Conservation (phyloP, 371 early-diverging fungal species). For the Paraphysoderma sedebokerense region DNA sequence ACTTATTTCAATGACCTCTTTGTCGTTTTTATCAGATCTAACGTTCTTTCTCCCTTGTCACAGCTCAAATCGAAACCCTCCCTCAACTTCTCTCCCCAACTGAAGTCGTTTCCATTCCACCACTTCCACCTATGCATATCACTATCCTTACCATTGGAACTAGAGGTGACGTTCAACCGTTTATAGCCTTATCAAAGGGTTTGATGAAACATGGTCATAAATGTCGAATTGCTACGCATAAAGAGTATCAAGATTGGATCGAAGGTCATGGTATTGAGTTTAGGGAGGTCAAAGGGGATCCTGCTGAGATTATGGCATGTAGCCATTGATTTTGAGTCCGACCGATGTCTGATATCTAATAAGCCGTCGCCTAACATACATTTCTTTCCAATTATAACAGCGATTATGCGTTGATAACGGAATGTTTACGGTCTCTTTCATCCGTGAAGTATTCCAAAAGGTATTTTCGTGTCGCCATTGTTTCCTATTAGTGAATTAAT, state of each 20-base stretch:
- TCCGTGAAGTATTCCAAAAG: slow-evolving; percentile 34
- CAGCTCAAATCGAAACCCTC: neutral
- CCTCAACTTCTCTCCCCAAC: neutral
- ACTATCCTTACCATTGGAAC: slow-evolving; percentile 71
- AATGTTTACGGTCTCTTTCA: slow-evolving; percentile 52
- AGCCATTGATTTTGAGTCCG: too few species aligned
- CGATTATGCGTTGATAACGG: slow-evolving; percentile 58
- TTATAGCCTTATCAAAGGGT: slow-evolving; percentile 60
- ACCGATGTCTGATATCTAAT: too few species aligned
- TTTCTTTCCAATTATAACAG: slow-evolving; percentile 12
- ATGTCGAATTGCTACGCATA: slow-evolving; percentile 58
- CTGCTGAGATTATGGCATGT: slow-evolving; percentile 42
- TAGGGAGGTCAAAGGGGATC: slow-evolving; percentile 47
- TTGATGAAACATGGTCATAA: slow-evolving; percentile 50
- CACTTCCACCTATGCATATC: slow-evolving; percentile 39
- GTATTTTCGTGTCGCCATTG: too few species aligned
- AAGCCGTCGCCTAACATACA: too few species aligned
- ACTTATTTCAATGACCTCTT: too few species aligned
- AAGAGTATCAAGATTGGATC: slow-evolving; percentile 55
- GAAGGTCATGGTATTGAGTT: slow-evolving; percentile 60
- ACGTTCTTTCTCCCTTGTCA: neutral
- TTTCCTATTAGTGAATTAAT: neutral
- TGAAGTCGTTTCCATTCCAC: neutral
- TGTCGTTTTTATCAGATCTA: too few species aligned
- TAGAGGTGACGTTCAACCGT: slow-evolving; percentile 73